Evolutionary conservation across 2,329 filamentous ascomycete species (phyloP).

Genomic region (Phialophora verrucosa): DNA sequence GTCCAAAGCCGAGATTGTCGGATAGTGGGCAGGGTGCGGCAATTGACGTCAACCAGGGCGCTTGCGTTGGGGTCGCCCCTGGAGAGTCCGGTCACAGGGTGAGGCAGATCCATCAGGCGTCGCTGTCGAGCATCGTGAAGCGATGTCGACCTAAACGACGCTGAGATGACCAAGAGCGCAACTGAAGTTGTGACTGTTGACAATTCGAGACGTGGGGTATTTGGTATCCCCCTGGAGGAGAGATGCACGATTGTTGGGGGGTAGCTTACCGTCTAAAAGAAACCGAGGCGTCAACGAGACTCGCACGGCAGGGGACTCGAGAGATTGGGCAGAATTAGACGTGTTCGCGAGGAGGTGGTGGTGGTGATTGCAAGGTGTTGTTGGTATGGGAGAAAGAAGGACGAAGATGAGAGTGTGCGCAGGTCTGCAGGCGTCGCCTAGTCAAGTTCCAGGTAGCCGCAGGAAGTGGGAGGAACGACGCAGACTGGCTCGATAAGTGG

Average conservation of each 20-base stretch:
- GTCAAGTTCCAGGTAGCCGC: slow-evolving; percentile 19
- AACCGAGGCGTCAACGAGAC: slow-evolving; percentile 18
- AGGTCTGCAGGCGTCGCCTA: slow-evolving; percentile 20
- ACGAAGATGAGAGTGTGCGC: slow-evolving; percentile 21
- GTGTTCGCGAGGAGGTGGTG: slow-evolving; percentile 19
- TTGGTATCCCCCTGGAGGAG: slow-evolving; percentile 25
- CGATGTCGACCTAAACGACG: slow-evolving; percentile 7
- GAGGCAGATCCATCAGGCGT: slow-evolving; percentile 11
- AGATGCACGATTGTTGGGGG: slow-evolving; percentile 20
- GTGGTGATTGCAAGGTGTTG: slow-evolving; percentile 25
- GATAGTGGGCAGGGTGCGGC: slow-evolving; percentile 20
- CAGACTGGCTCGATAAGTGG: slow-evolving; percentile 15
- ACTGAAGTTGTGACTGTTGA: slow-evolving; percentile 18
- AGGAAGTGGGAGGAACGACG: slow-evolving; percentile 19
- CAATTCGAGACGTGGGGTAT: slow-evolving; percentile 33
- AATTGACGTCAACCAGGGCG: slow-evolving; percentile 34
- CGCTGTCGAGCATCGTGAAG: slow-evolving; percentile 14
- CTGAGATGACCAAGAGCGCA: slow-evolving; percentile 23
- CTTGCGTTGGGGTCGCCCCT: slow-evolving; percentile 22
- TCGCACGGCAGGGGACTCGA: slow-evolving; percentile 22
- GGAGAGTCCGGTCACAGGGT: neutral
- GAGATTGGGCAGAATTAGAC: slow-evolving; percentile 20
- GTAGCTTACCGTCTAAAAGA: slow-evolving; percentile 32
- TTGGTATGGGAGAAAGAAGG: slow-evolving; percentile 24
- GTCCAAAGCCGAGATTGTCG: slow-evolving; percentile 16